phyloP scores from a whole-genome alignment of 139 green algal species.

The Coccomyxa sp. region DNA sequence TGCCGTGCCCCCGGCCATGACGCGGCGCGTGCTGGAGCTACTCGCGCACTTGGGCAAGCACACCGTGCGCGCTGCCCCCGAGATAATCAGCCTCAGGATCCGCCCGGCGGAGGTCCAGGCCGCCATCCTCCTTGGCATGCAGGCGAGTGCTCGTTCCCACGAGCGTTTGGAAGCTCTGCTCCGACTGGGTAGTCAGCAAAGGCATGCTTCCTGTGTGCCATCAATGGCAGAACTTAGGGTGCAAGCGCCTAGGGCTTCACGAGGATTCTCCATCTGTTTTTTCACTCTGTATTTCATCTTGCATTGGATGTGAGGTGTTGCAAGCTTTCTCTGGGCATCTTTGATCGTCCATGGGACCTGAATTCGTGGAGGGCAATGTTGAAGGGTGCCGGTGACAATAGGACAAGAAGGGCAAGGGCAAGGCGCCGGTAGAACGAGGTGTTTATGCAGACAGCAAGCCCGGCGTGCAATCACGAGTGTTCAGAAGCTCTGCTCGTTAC shows the following conservation, averaged over 20 bases:
- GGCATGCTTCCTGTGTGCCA: no score
- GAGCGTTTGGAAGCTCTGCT: neutral
- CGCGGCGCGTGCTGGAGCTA: conserved; percentile 63
- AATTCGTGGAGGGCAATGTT: no score
- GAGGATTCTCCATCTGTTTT: no score
- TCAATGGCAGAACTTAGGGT: no score
- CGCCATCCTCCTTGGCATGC: neutral
- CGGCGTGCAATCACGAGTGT: conserved; percentile 34
- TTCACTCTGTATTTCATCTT: no score
- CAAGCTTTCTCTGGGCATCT: no score
- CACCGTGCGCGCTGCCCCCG: conserved; percentile 35
- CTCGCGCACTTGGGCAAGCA: conserved; percentile 58
- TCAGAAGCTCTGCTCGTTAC: no score
- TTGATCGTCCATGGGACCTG: no score
- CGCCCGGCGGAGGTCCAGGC: conserved; percentile 14
- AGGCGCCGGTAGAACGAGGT: conserved; percentile 9
- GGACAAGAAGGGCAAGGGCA: conserved; percentile 52
- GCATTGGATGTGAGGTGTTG: no score
- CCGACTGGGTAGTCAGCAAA: no score
- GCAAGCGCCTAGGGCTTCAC: no score
- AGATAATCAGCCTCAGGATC: conserved; percentile 52
- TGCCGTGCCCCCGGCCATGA: conserved; percentile 31
- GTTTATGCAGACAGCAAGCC: neutral
- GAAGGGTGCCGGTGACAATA: neutral
- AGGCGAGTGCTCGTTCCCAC: neutral